Percentiles rank a stretch among this genome's conserved stretches.
Evolutionary conservation across 768 basidiomycete genomes (phyloP).

Genomic region (Leccinum boreale): DNA sequence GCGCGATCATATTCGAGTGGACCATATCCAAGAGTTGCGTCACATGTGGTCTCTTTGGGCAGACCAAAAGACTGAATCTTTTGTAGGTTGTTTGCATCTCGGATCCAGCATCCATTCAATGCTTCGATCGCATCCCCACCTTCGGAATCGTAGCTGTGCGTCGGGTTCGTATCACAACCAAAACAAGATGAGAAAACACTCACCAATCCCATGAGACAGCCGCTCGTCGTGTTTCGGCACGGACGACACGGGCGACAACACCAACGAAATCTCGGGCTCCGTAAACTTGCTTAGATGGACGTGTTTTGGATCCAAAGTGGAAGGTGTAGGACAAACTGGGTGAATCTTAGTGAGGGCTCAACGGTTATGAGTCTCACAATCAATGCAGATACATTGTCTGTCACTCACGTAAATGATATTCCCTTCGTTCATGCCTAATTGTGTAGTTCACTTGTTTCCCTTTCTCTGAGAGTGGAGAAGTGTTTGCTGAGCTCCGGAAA

Average conservation of each 20-base stretch:
- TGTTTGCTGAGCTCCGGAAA: too few species aligned
- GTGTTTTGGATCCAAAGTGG: too few species aligned
- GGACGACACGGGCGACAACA: conserved; percentile 65
- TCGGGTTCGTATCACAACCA: neutral
- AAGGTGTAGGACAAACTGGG: too few species aligned
- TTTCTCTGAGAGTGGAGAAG: too few species aligned
- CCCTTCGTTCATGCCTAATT: too few species aligned
- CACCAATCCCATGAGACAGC: conserved; percentile 54
- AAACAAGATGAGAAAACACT: conserved; percentile 15
- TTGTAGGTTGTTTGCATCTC: conserved; percentile 46
- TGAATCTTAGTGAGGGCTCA: too few species aligned
- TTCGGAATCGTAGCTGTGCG: conserved; percentile 72
- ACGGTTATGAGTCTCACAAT: too few species aligned
- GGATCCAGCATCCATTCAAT: conserved; percentile 51
- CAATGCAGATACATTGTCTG: too few species aligned
- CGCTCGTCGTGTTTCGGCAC: conserved; percentile 57
- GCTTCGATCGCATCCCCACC: conserved; percentile 72
- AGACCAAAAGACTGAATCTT: neutral
- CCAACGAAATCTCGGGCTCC: conserved; percentile 71
- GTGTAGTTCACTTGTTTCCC: too few species aligned
- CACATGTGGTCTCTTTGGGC: conserved; percentile 20
- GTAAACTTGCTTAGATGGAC: conserved; percentile 55
- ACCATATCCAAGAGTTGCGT: conserved; percentile 67
- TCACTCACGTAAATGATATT: too few species aligned
- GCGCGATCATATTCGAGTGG: conserved; percentile 66